phyloP scores from a whole-genome alignment of 164 flowering plant species.

The Hamamelis virginiana region DNA sequence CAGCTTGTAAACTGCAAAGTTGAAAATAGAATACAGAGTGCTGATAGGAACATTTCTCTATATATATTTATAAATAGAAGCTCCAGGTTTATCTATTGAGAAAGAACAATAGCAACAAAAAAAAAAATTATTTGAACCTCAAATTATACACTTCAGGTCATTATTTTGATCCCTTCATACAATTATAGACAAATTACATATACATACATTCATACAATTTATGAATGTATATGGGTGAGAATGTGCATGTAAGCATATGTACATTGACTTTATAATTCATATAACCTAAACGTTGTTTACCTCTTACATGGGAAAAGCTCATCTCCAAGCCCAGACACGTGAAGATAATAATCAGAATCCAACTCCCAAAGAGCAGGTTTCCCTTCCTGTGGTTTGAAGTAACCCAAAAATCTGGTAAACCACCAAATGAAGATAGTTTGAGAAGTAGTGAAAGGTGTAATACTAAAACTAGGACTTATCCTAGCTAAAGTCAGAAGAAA shows the following conservation, averaged over 20 bases:
- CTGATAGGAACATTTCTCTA: no score
- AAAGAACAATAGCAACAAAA: no score
- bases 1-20: conserved; percentile 41
- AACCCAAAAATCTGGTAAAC: conserved; percentile 81
- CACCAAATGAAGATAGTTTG: not conserved
- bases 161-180: no score
- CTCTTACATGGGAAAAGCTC: conserved; percentile 49
- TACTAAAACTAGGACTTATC: not conserved
- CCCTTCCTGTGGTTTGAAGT: conserved; percentile 94
- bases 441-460: not conserved
- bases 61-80: no score
- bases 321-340: conserved; percentile 86
- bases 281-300: conserved; percentile 25
- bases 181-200: no score
- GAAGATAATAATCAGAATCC: conserved; percentile 97
- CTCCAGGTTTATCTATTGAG: no score
- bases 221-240: not conserved
- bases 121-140: no score
- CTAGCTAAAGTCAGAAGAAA: not conserved
- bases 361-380: conserved; percentile 97
- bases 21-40: not conserved
- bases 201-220: not conserved
- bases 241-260: not conserved
- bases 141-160: no score
- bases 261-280: not conserved